These are phyloP conservation scores for Vinca minor DNA, from an alignment of 257 asterid genomes.

Conservation along the genomic window DNA sequence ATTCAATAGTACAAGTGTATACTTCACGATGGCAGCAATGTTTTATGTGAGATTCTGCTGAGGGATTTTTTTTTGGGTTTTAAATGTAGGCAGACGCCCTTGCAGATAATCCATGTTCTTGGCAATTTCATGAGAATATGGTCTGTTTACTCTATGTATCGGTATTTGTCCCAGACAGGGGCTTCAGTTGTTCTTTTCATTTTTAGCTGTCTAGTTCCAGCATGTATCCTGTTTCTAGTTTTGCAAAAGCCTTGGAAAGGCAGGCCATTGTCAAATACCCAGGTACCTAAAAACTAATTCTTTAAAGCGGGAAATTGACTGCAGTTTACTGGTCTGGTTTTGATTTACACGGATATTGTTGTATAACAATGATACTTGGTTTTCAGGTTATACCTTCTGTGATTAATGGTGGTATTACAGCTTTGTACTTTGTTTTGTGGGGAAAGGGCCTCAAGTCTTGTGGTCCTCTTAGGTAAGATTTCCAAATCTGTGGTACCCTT, in stretches of 20 bases:
- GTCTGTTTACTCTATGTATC: constrained; percentile 85
- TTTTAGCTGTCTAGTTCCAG: constrained; percentile 90
- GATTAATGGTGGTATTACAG: constrained; percentile 88
- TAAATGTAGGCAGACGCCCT: constrained; percentile 69
- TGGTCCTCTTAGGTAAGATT: constrained; percentile 81
- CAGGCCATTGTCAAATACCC: constrained; percentile 72
- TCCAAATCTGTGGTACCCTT: not conserved
- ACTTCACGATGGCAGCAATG: constrained; percentile 2
- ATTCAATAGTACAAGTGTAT: constrained; percentile 10
- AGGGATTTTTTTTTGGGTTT: constrained; percentile 15
- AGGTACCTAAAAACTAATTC: constrained; percentile 38
- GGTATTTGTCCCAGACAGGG: constrained; percentile 74
- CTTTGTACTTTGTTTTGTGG: constrained; percentile 86
- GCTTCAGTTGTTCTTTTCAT: constrained; percentile 88
- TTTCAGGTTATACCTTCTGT: constrained; percentile 77
- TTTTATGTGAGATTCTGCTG: constrained; percentile 19
- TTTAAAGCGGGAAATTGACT: not conserved
- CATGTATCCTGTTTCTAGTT: constrained; percentile 61
- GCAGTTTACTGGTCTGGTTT: not conserved
- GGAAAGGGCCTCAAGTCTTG: constrained; percentile 91
- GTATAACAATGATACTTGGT: constrained; percentile 6
- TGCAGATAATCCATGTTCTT: constrained; percentile 73
- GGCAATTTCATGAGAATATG: constrained; percentile 96
- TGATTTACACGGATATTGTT: not conserved
- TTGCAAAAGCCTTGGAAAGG: constrained; percentile 98